These are phyloP conservation scores for Blastomyces percursus DNA, from an alignment of 2,329 filamentous ascomycete species.

Conservation along the genomic window DNA sequence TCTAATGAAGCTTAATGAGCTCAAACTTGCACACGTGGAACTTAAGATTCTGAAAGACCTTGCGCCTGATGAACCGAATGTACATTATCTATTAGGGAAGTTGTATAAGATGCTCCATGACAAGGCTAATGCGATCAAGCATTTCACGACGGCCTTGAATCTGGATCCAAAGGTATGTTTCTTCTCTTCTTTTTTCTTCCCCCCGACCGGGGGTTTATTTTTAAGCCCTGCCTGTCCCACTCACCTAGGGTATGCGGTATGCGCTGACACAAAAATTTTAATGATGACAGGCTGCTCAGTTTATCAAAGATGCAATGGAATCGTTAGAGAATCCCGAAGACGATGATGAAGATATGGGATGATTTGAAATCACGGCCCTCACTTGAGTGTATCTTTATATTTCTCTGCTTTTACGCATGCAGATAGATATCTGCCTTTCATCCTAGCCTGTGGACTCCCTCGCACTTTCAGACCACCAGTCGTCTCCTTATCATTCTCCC, in stretches of 20 bases:
- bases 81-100: conserved; percentile 80
- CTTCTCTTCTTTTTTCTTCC: conserved; percentile 8
- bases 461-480: not conserved
- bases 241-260: conserved; percentile 4
- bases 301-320: conserved; percentile 96
- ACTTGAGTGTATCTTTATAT: not conserved
- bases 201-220: no score
- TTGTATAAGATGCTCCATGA: conserved; percentile 49
- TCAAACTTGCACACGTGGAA: conserved; percentile 66
- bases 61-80: conserved; percentile 87
- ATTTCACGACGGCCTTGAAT: conserved; percentile 91
- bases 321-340: conserved; percentile 66
- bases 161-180: conserved; percentile 80
- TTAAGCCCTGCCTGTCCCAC: not conserved
- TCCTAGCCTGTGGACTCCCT: not conserved
- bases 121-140: conserved; percentile 67
- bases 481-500: not conserved
- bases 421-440: not conserved
- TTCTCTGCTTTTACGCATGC: not conserved
- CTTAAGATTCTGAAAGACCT: conserved; percentile 80
- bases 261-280: conserved; percentile 12
- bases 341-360: conserved; percentile 45
- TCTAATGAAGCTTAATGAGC: conserved; percentile 60
- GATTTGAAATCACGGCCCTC: conserved; percentile 8
- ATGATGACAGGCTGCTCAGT: conserved; percentile 60